These are phyloP conservation scores for Phyllosticta citrichinensis DNA, from an alignment of 2,329 filamentous ascomycete species.

Conservation along the genomic window DNA sequence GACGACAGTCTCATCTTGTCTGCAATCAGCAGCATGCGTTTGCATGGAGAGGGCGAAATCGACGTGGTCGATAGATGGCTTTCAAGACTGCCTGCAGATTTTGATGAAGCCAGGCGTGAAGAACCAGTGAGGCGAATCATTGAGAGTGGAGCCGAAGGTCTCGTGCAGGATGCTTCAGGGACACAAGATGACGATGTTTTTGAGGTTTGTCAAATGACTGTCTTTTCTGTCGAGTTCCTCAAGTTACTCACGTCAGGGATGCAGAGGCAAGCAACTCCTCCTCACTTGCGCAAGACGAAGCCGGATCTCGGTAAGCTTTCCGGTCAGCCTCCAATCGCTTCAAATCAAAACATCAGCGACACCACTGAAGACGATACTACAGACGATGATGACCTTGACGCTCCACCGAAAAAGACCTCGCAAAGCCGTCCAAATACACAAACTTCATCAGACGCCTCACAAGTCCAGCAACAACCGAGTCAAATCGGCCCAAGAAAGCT, in stretches of 20 bases:
- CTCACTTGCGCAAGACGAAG: background rate
- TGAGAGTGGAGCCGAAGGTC: background rate
- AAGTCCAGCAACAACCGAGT: background rate
- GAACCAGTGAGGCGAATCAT: background rate
- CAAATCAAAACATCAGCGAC: background rate
- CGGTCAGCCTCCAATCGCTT: background rate
- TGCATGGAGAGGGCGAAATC: background rate
- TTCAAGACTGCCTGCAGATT: background rate
- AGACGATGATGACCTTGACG: conserved; percentile 33
- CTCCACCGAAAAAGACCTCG: conserved; percentile 13
- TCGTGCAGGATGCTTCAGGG: background rate
- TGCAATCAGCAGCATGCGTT: background rate
- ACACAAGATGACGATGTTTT: background rate
- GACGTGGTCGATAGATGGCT: background rate
- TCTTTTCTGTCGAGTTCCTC: background rate
- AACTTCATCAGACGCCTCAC: background rate
- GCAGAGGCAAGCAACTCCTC: conserved; percentile 7
- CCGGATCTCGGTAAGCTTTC: background rate
- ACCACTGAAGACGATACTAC: conserved; percentile 24
- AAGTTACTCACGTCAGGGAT: background rate
- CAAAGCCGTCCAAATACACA: background rate
- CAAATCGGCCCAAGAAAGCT: background rate
- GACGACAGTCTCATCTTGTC: background rate
- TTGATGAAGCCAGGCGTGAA: background rate
- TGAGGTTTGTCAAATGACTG: background rate